These are phyloP conservation scores for Pleoardoris graminearum DNA, from an alignment of 2,329 filamentous ascomycete species.

Conservation along the genomic window DNA sequence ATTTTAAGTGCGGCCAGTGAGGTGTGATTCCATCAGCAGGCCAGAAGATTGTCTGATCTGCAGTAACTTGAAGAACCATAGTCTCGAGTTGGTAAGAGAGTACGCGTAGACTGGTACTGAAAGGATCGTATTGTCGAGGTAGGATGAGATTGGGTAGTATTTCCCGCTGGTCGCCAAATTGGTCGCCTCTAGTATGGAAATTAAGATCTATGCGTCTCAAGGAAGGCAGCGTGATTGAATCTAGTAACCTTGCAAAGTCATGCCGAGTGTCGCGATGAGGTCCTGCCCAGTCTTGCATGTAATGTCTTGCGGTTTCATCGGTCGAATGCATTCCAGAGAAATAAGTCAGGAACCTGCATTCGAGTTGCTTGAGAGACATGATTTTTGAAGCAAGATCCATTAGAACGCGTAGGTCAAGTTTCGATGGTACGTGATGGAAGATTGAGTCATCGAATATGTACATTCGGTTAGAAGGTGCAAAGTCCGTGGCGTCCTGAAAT, in stretches of 20 bases:
- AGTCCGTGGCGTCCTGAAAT: not conserved
- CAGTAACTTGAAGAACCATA: not conserved
- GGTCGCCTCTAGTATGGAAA: not conserved
- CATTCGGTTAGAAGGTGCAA: not conserved
- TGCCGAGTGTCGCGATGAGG: constrained; percentile 14
- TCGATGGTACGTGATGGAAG: not conserved
- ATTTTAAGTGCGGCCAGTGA: constrained; percentile 14
- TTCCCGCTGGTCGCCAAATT: not conserved
- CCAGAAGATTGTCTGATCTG: constrained; percentile 16
- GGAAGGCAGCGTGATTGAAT: not conserved
- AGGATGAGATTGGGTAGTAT: constrained; percentile 4
- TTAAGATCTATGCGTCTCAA: constrained; percentile 4
- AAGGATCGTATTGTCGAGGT: constrained; percentile 14
- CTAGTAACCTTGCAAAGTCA: constrained; percentile 11
- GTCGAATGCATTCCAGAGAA: not conserved
- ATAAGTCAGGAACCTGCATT: not conserved
- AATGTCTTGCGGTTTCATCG: not conserved
- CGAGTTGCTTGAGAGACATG: constrained; percentile 7
- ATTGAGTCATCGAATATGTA: not conserved
- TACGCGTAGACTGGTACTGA: constrained; percentile 15
- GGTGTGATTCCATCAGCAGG: constrained; percentile 7
- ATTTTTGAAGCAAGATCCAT: constrained; percentile 11
- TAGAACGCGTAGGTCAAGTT: constrained; percentile 13
- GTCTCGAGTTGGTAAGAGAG: constrained; percentile 12
- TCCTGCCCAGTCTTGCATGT: constrained; percentile 10